Evolutionary conservation across 208 protist species (phyloP), one percentile per base, ranked within the genome.

Genomic region (Leishmania gerbilli): DNA sequence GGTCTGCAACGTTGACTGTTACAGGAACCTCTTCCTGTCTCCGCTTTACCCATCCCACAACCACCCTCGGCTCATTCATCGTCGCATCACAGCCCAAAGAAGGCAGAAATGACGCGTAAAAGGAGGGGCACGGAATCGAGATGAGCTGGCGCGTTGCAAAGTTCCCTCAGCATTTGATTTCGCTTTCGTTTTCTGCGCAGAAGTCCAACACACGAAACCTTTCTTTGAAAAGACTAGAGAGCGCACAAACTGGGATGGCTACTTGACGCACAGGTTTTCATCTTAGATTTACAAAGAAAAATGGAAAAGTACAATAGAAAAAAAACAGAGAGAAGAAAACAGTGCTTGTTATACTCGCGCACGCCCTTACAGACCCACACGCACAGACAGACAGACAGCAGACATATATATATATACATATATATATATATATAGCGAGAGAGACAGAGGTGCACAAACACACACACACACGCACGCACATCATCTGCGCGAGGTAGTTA

Each of bases 221-320:
- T 64, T 40, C 17, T 68, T 40, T 19, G 42, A 75, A 75, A 62
- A 47, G 19, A 76, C 34, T 56, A 15, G 31, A 62, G 68, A 69
- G 74, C 74, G 68, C 68, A 60, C 74, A 77, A 71, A 71, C 74
- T 62, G 60, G 80, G 24, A 60, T 64, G 42, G 69, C 53, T 40
- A 60, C 67, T 71, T 60, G 77, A 62, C 67, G 65, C 75, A 45
- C 67, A 74, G 72, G 75, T 72, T 47, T 71, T 77, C 78, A 62
- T 51, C 40, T 76, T 71, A 74, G 47, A 45, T 31, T 84, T 76
- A 81, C 51, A 85, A 81, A 65, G 31, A 55, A 72, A 55, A 56
- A 74, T 55, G 64, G 64, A 51, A 69, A 80, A 68, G 31, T 53
- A 71, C 17, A 76, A 62, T 58, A 19, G 68, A 55, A 71, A 71